These are phyloP conservation scores for Bauhinia variegata DNA, from an alignment of 306 rosid species.

Conservation along the genomic window DNA sequence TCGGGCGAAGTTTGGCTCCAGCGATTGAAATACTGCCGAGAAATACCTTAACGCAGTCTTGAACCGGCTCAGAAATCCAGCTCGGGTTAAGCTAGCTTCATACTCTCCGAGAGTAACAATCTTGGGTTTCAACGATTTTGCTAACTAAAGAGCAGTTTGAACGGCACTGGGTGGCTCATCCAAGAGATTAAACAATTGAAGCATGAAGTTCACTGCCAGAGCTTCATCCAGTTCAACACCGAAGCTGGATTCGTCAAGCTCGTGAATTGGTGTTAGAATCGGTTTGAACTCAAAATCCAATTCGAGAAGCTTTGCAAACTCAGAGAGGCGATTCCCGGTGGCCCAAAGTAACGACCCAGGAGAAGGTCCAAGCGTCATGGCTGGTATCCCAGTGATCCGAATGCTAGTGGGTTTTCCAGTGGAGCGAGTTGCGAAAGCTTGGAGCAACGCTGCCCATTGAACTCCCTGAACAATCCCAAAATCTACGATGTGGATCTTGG, in stretches of 20 bases:
- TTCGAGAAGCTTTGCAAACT: constrained; percentile 75
- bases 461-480: constrained; percentile 92
- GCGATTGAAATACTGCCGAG: constrained; percentile 76
- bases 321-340: constrained; percentile 73
- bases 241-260: constrained; percentile 64
- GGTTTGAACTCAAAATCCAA: constrained; percentile 76
- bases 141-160: constrained; percentile 59
- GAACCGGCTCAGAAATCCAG: constrained; percentile 62
- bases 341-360: constrained; percentile 68
- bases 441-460: constrained; percentile 93
- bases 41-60: constrained; percentile 68
- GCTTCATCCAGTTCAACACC: constrained; percentile 60
- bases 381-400: constrained; percentile 87
- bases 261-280: constrained; percentile 64
- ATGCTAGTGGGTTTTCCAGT: constrained; percentile 72
- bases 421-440: constrained; percentile 86
- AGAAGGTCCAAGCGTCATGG: constrained; percentile 63
- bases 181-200: constrained; percentile 75
- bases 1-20: constrained; percentile 69
- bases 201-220: constrained; percentile 90
- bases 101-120: constrained; percentile 88
- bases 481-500: constrained; percentile 80
- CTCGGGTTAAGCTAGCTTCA: constrained; percentile 71
- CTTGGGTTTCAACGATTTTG: constrained; percentile 72
- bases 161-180: constrained; percentile 66